phyloP scores from a whole-genome alignment of 306 rosid genomes.

The Crataegus laevigata region DNA sequence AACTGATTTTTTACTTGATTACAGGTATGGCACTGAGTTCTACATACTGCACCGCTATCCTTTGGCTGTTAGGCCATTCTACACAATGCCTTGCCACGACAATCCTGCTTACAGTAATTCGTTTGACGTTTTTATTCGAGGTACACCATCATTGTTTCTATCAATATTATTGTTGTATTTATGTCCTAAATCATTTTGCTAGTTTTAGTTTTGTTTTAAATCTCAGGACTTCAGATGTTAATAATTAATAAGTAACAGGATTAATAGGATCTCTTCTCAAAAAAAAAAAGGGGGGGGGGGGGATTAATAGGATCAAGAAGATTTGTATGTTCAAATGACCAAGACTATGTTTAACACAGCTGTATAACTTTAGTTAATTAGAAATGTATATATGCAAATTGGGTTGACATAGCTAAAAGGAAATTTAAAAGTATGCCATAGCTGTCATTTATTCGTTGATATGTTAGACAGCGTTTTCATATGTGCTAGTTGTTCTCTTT shows the following conservation, averaged over 20 bases:
- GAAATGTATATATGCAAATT: too few relatives aligned
- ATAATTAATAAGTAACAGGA: too few relatives aligned
- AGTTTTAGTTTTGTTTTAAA: not conserved
- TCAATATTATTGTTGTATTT: not conserved
- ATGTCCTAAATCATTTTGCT: not conserved
- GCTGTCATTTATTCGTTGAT: too few relatives aligned
- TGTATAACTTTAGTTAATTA: too few relatives aligned
- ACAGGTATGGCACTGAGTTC: conserved; percentile 87
- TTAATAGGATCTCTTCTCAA: too few relatives aligned
- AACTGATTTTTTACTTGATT: conserved; percentile 3
- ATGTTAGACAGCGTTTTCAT: not conserved
- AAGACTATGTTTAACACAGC: too few relatives aligned
- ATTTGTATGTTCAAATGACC: too few relatives aligned
- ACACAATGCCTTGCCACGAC: conserved; percentile 92
- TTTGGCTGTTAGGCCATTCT: conserved; percentile 81
- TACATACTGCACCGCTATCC: conserved; percentile 89
- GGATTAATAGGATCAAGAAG: too few relatives aligned
- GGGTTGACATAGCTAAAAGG: too few relatives aligned
- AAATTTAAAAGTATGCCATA: too few relatives aligned
- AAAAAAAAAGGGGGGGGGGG: too few relatives aligned
- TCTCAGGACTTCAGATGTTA: not conserved
- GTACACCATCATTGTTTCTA: conserved; percentile 28
- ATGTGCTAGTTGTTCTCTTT: not conserved
- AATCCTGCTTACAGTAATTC: conserved; percentile 74
- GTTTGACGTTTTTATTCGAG: conserved; percentile 92